Conservation (phyloP, 2,329 filamentous ascomycete species). For the Phaeosphaeria sp. region DNA sequence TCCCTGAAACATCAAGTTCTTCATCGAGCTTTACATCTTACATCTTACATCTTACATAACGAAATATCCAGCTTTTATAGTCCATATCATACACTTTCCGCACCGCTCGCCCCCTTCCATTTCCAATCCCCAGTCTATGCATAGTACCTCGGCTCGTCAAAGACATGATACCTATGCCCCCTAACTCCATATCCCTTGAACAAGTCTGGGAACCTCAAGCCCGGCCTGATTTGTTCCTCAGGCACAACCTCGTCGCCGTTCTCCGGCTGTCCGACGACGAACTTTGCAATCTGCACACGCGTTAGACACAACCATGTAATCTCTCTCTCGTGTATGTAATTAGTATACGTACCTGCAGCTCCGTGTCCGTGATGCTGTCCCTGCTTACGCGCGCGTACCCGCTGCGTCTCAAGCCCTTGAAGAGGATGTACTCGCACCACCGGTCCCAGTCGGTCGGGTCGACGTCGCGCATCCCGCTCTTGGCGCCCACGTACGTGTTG, state of each 20-base stretch:
- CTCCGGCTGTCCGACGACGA: constrained; percentile 77
- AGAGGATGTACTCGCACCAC: constrained; percentile 99
- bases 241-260: constrained; percentile 70
- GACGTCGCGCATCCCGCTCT: constrained; percentile 93
- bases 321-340: no score
- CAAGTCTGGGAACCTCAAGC: constrained; percentile 80
- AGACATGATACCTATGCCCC: constrained; percentile 93
- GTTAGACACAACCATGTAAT: no score
- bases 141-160: constrained; percentile 68
- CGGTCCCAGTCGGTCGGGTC: constrained; percentile 92
- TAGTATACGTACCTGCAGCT: constrained; percentile 83
- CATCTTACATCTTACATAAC: not conserved
- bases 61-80: no score
- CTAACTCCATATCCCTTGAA: constrained; percentile 87
- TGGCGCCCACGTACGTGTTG: constrained; percentile 88
- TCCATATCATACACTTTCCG: not conserved
- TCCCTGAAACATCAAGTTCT: not conserved
- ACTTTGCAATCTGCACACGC: constrained; percentile 89
- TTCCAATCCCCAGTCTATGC: not conserved
- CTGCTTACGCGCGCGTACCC: constrained; percentile 91
- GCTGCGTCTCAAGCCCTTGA: constrained; percentile 82
- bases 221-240: constrained; percentile 77
- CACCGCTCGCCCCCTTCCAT: not conserved
- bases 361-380: constrained; percentile 93
- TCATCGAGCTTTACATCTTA: no score